A percentile compares a stretch with the other conserved stretches of the same genome.
Evolutionary conservation across 2,329 filamentous ascomycete genomes (phyloP).

Genomic region (Alternaria novae-zelandiae): DNA sequence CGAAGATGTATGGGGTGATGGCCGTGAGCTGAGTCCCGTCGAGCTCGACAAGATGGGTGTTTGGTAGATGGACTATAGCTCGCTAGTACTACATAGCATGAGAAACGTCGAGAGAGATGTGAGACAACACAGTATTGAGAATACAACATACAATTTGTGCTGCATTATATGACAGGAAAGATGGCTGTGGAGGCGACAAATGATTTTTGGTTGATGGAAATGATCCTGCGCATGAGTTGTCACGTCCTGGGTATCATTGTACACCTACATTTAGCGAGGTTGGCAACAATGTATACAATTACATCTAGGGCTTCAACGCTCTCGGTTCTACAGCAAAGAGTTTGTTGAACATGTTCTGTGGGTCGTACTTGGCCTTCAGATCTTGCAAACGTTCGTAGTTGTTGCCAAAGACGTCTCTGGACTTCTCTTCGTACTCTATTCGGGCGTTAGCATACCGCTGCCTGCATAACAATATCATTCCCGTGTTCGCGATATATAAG

Average conservation of each 20-base stretch:
- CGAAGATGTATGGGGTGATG: neutral
- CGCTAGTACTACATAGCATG: neutral
- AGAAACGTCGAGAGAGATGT: neutral
- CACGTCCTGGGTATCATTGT: neutral
- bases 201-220: neutral
- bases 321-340: neutral
- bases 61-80: neutral
- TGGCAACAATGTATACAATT: neutral
- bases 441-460: neutral
- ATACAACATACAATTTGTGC: neutral
- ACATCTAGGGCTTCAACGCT: neutral
- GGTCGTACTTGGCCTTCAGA: slow-evolving; percentile 14
- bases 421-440: slow-evolving; percentile 13
- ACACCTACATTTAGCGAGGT: neutral
- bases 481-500: too few species aligned
- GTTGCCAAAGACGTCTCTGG: slow-evolving; percentile 9
- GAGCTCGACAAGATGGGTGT: neutral
- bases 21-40: neutral
- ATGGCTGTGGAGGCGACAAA: neutral
- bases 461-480: neutral
- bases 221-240: neutral
- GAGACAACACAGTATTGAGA: neutral
- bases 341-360: slow-evolving; percentile 10
- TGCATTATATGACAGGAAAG: neutral
- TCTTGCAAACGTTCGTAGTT: slow-evolving; percentile 11